Evolutionary conservation across 176 grass and related monocot species (phyloP).

Genomic region (Bromus sterilis): DNA sequence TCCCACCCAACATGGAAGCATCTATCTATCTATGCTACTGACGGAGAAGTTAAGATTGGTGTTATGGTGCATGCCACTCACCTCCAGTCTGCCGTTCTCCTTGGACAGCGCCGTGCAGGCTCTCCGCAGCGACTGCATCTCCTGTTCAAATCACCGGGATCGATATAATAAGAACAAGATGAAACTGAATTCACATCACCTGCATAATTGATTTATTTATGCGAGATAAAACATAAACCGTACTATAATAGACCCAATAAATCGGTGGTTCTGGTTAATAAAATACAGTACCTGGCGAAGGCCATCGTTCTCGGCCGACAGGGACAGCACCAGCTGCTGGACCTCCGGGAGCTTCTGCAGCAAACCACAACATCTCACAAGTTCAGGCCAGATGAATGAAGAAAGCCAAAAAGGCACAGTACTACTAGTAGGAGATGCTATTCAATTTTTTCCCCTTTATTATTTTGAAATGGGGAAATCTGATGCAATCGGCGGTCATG

Average conservation of each 20-base stretch:
- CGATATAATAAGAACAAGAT: background rate
- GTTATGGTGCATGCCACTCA: background rate
- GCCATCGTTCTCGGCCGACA: constrained; percentile 47
- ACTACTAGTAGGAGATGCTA: background rate
- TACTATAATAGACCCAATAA: too few relatives aligned
- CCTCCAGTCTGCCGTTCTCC: constrained; percentile 50
- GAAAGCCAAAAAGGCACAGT: background rate
- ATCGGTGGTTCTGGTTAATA: background rate
- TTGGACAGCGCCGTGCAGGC: constrained; percentile 28
- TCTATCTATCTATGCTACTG: background rate
- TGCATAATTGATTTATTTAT: too few relatives aligned
- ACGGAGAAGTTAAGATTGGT: background rate
- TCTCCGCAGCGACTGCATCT: constrained; percentile 28
- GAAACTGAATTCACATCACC: too few relatives aligned
- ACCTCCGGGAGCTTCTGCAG: constrained; percentile 57
- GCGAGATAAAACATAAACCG: background rate
- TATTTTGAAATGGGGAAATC: background rate
- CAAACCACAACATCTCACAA: background rate
- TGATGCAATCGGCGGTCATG: background rate
- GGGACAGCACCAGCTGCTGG: constrained; percentile 39
- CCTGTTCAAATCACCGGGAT: constrained; percentile 18
- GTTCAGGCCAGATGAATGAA: background rate
- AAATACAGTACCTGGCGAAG: constrained; percentile 46
- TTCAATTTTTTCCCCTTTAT: too few relatives aligned
- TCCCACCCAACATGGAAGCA: background rate